Conservation (phyloP, 2,329 filamentous ascomycete genomes). For the Graphilbum fragrans region DNA sequence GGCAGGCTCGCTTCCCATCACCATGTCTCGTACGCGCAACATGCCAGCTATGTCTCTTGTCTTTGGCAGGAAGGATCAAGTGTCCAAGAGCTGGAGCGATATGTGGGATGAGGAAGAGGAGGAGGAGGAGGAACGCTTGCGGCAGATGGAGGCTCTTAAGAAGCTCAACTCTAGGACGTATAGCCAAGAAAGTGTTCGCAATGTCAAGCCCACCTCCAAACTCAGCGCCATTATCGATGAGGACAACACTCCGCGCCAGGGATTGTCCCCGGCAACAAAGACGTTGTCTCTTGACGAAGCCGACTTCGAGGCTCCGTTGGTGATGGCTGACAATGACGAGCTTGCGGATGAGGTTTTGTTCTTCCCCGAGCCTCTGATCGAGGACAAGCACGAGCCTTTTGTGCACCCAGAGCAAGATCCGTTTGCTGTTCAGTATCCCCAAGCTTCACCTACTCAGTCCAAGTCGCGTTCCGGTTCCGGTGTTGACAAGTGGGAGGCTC, state of each 20-base stretch:
- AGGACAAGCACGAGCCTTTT: slow-evolving; percentile 19
- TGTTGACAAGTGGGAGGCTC: slow-evolving; percentile 77
- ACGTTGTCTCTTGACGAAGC: slow-evolving; percentile 24
- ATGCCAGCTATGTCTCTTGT: slow-evolving; percentile 63
- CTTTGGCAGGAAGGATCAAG: slow-evolving; percentile 65
- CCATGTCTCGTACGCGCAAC: slow-evolving; percentile 62
- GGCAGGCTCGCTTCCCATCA: slow-evolving; percentile 65
- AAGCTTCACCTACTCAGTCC: slow-evolving; percentile 13
- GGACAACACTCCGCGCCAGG: slow-evolving; percentile 30
- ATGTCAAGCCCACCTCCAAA: slow-evolving; percentile 3
- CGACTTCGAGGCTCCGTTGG: too few relatives aligned
- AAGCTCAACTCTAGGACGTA: slow-evolving; percentile 63
- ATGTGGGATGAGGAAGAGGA: slow-evolving; percentile 90
- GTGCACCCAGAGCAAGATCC: slow-evolving; percentile 13
- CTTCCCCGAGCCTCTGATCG: slow-evolving; percentile 50
- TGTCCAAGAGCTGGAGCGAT: slow-evolving; percentile 99
- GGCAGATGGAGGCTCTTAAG: slow-evolving; percentile 47
- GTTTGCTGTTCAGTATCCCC: slow-evolving; percentile 31
- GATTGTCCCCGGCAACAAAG: slow-evolving; percentile 28
- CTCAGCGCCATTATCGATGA: slow-evolving; percentile 20
- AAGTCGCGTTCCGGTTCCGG: slow-evolving; percentile 38
- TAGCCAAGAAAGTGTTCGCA: slow-evolving; percentile 57
- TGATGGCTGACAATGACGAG: slow-evolving; percentile 21
- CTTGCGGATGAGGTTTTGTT: slow-evolving; percentile 50
- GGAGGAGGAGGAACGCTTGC: slow-evolving; percentile 49